Evolutionary conservation across 139 green algal genomes (phyloP), one percentile per base, ranked within the genome.

Genomic region (Dunaliella sp.): DNA sequence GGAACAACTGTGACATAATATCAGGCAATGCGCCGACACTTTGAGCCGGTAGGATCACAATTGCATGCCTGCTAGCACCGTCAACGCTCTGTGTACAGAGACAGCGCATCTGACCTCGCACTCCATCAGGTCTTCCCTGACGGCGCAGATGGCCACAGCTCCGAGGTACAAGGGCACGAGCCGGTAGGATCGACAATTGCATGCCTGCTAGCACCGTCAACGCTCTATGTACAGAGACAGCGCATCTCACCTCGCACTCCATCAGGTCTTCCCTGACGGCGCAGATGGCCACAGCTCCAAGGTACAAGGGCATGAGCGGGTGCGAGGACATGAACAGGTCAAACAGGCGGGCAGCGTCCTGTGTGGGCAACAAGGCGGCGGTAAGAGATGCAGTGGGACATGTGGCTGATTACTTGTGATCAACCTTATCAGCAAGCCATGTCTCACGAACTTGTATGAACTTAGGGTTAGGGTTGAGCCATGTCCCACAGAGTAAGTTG

Each of bases 91-190:
- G n/a, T n/a, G n/a, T n/a, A n/a, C n/a, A n/a, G n/a, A n/a, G n/a
- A n/a, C n/a, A n/a, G n/a, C n/a, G n/a, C n/a, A n/a, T n/a, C 77
- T 93, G 65, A 93, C 91, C 0, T 90, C 83, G 22, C 73, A 90
- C 0, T 38, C 85, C 34, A 98, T 85, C 35, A 98, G 87, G 32
- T 87, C 38, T 24, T 84, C 34, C 31, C 91, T 85, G 84, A 91
- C 86, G 1, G 28, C 38, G 82, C 83, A 85, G 87, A 98, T 93
- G 3, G 91, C 93, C 0, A 90, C 93, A 0, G 91, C 96, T 0
- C 92, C 94, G 22, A 97, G 78, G 81, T 98, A 98, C n/a, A 98
- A 90, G 21, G 96, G 95, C 94, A 98, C 96, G 38, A 98, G 91
- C 1, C 96, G 96, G 91, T 98, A 96, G 3, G 90, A 90, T n/a